A percentile compares a stretch with the other conserved stretches of the same genome.
Conservation (phyloP, 176 grass and related monocot species). For the barley (Hordeum vulgare) region MorexV3_pseudomolecules_assembly NC_058521.1:145148324-145148823, state of each 20-base stretch:
- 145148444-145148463: constrained; percentile 37
- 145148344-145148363: not conserved
- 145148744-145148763: constrained; percentile 46
- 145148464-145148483: constrained; percentile 45
- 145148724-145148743: constrained; percentile 58
- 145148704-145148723: constrained; percentile 27
- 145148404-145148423: constrained; percentile 64
- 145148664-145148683: constrained; percentile 29
- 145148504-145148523: constrained; percentile 1
- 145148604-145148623: not conserved
- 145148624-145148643: constrained; percentile 20
- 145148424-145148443: constrained; percentile 68
- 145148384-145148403: constrained; percentile 48
- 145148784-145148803: not conserved
- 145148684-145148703: constrained; percentile 37
- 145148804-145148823: not conserved
- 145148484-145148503: constrained; percentile 2
- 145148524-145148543: not conserved
- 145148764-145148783: constrained; percentile 5
- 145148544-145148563: not conserved
- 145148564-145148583: not conserved
- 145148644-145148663: constrained; percentile 19
- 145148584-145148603: not conserved
- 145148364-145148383: not conserved
- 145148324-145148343: no score